Percentiles rank a stretch among this genome's conserved stretches.
Evolutionary conservation across 139 green algal species (phyloP).

Genomic region (Diplosphaera chodatii): DNA sequence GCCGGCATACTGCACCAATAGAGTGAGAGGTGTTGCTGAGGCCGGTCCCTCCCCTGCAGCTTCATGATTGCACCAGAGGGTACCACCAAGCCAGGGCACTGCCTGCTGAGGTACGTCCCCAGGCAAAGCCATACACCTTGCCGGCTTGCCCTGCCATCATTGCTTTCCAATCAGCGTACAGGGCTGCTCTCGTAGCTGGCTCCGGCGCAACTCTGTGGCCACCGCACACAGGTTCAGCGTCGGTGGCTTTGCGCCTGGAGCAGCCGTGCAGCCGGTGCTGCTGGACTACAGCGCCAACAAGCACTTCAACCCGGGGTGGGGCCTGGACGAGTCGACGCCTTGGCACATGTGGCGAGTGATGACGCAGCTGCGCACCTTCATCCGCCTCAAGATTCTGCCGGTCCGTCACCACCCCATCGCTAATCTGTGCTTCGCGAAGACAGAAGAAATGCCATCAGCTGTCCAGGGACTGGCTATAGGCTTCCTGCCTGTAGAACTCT

Average conservation of each 20-base stretch:
- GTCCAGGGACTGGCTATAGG: too few relatives aligned
- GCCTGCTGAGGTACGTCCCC: slow-evolving; percentile 43
- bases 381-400: background rate
- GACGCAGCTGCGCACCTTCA: slow-evolving; percentile 12
- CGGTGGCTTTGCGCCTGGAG: slow-evolving; percentile 31
- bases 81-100: slow-evolving; percentile 39
- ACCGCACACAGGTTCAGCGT: background rate
- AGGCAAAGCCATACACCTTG: too few relatives aligned
- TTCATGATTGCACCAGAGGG: slow-evolving; percentile 39
- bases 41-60: background rate
- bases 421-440: too few relatives aligned
- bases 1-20: too few relatives aligned
- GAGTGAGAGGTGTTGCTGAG: too few relatives aligned
- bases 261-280: slow-evolving; percentile 38
- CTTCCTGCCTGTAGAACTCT: too few relatives aligned
- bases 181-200: too few relatives aligned
- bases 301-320: slow-evolving; percentile 38
- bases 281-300: slow-evolving; percentile 25
- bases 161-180: too few relatives aligned
- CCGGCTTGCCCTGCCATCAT: too few relatives aligned
- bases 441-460: too few relatives aligned
- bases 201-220: too few relatives aligned
- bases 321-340: slow-evolving; percentile 13
- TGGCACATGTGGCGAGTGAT: slow-evolving; percentile 35
- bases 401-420: too few relatives aligned